Percentiles rank a stretch among this genome's conserved stretches.
phyloP scores from a whole-genome alignment of 768 basidiomycete genomes.

The Collybia mongolica region DNA sequence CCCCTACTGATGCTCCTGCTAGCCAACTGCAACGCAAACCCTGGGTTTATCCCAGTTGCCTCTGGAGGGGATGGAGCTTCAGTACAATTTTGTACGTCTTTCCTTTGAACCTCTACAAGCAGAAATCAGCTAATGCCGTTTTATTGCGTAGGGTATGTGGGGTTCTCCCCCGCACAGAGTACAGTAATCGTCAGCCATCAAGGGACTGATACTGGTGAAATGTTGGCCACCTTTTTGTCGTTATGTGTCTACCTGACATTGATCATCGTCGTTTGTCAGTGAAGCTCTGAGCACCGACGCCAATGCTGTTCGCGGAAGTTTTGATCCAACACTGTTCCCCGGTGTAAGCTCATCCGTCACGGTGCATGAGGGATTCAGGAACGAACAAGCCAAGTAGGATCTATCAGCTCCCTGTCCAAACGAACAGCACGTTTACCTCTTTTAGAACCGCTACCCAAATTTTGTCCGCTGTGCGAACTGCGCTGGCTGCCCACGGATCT shows the following conservation, averaged over 20 bases:
- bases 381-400: conserved; percentile 37
- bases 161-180: conserved; percentile 27
- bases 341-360: conserved; percentile 38
- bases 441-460: conserved; percentile 39
- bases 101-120: not conserved
- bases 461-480: conserved; percentile 36
- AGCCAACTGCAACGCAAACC: conserved; percentile 40
- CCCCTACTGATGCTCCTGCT: not conserved
- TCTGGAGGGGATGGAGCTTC: conserved; percentile 42
- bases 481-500: conserved; percentile 33
- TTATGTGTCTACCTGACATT: not conserved
- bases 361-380: conserved; percentile 44
- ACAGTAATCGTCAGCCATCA: conserved; percentile 43
- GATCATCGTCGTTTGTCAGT: conserved; percentile 17
- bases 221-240: conserved; percentile 22
- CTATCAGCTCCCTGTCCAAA: not conserved
- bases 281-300: conserved; percentile 37
- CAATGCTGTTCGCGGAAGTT: conserved; percentile 25
- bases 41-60: conserved; percentile 39
- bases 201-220: conserved; percentile 35
- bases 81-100: conserved; percentile 36
- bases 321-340: conserved; percentile 44
- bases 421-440: not conserved
- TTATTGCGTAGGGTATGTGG: conserved; percentile 17
- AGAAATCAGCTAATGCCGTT: not conserved